Base-by-base conservation (phyloP, 805 yeast species). In the Brettanomyces anomalus region DNA sequence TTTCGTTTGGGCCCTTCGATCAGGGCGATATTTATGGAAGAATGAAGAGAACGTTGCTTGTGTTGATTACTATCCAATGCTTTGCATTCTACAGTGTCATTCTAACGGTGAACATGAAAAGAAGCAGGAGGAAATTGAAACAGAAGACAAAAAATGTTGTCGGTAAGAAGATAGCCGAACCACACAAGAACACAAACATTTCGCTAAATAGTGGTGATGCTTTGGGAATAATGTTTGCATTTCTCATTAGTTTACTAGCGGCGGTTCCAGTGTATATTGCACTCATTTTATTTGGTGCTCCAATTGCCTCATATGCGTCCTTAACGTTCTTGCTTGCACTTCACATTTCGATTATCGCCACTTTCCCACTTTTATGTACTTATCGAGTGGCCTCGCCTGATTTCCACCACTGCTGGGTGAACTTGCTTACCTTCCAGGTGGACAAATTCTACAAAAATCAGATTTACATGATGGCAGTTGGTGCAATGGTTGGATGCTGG, bases 401-500 rank as follows among this genome's bases (percentile, higher is more conserved):
- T 20, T 52, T 59, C 6, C 44, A 44, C 10, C 46, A 34, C 36
- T 52, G 43, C 44, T 62, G 64, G 63, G 42, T 44, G 39, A 49
- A 49, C 33, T 38, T 62, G 21, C 39, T 57, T 7, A 63, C 58
- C 13, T 60, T 61, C 50, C 65, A 52, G 43, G 50, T 58, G 18
- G 56, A 51, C 5, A 40, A 44, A 10, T 58, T 61, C 47, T 52
- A 54, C 42, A 49, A 46, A 11, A 57, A 60, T 33, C 62, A 58
- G 37, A 52, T 66, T n/a, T 70, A 66, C 43, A 54, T 62, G 30
- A 65, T 66, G 3, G 54, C 70, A 4, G 41, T 70, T 10, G 76
- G 75, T 4, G 61, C 69, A 1, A 49, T 69, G 33, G 33, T 82
- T 10, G 96, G 96, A 1, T 78, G 89, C 5, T 90, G 97, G 97